A percentile compares a stretch with the other conserved stretches of the same genome.
These are phyloP conservation scores for Nicotiana benthamiana DNA, from an alignment of 257 asterid species.

Conservation along the genomic window DNA sequence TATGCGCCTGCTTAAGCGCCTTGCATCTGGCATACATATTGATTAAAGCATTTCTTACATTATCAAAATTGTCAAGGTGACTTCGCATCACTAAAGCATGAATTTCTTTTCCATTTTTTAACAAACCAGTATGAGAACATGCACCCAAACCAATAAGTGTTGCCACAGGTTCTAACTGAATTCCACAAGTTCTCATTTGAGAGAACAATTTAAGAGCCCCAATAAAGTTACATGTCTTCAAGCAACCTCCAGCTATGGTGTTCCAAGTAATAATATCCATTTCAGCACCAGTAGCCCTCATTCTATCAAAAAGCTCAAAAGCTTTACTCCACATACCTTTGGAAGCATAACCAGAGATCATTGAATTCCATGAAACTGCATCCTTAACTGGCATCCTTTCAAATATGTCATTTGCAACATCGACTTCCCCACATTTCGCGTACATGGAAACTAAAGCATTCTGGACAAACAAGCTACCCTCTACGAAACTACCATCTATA, in stretches of 20 bases:
- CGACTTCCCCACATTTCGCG: conserved; percentile 68
- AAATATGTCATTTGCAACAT: conserved; percentile 52
- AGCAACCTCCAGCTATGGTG: conserved; percentile 65
- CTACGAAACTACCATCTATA: conserved; percentile 33
- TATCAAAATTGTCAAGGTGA: conserved; percentile 31
- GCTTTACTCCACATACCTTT: conserved; percentile 66
- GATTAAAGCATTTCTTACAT: conserved; percentile 57
- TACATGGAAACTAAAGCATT: conserved; percentile 85
- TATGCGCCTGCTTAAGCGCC: conserved; percentile 49
- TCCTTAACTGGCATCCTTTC: conserved; percentile 55
- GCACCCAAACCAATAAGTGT: conserved; percentile 66
- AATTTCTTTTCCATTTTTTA: conserved; percentile 58
- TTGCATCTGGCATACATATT: conserved; percentile 72
- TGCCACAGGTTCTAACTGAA: conserved; percentile 58
- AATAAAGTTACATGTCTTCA: conserved; percentile 44
- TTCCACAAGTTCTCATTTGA: conserved; percentile 38
- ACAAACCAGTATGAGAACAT: conserved; percentile 56
- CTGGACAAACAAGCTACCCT: conserved; percentile 58
- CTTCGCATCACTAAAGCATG: conserved; percentile 66
- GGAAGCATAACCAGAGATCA: conserved; percentile 68
- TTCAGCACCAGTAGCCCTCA: conserved; percentile 37
- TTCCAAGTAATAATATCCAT: conserved; percentile 58
- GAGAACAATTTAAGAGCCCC: conserved; percentile 52
- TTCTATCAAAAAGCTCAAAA: conserved; percentile 53
- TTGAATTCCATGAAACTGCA: conserved; percentile 75